phyloP scores from a whole-genome alignment of 1,139 yeast species.

The Diutina catenulata region DNA sequence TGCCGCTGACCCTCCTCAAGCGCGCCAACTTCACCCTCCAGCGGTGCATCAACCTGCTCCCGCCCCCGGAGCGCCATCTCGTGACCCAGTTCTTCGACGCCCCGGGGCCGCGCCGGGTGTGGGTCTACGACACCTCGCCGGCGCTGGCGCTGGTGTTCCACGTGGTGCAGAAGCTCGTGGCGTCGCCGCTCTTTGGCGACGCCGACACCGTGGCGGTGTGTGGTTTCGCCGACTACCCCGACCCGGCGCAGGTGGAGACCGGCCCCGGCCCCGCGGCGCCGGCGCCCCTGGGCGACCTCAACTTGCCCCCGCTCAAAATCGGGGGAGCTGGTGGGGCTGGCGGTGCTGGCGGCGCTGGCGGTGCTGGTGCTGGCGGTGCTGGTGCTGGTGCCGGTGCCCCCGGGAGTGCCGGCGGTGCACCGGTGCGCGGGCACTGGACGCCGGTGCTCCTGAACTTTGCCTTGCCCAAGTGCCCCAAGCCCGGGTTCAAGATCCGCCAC shows the following conservation, averaged over 20 bases:
- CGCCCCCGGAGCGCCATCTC: constrained; percentile 10
- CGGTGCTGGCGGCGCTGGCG: no score
- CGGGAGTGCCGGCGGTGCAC: no score
- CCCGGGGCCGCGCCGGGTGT: constrained; percentile 13
- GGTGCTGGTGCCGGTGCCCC: no score
- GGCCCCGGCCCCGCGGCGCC: neutral
- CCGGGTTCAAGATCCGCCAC: constrained; percentile 9
- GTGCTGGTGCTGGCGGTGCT: no score
- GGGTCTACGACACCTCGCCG: constrained; percentile 21
- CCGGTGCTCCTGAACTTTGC: neutral
- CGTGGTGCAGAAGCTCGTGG: constrained; percentile 38
- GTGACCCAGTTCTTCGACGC: neutral
- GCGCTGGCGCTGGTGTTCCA: constrained; percentile 29
- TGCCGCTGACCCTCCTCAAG: constrained; percentile 69
- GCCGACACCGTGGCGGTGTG: constrained; percentile 9
- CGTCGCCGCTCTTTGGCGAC: constrained; percentile 18
- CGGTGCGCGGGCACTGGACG: no score
- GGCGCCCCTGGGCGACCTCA: neutral
- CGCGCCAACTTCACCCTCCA: constrained; percentile 50
- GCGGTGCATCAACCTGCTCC: constrained; percentile 47
- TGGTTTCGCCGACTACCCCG: neutral
- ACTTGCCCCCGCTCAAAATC: neutral
- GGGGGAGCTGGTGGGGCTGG: neutral
- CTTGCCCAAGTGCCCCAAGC: neutral
- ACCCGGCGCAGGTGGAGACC: neutral